Evolutionary conservation across 352 stramenopile genomes (phyloP), one percentile per base, ranked within the genome.

Genomic region (Halophytophthora polymorphica): DNA sequence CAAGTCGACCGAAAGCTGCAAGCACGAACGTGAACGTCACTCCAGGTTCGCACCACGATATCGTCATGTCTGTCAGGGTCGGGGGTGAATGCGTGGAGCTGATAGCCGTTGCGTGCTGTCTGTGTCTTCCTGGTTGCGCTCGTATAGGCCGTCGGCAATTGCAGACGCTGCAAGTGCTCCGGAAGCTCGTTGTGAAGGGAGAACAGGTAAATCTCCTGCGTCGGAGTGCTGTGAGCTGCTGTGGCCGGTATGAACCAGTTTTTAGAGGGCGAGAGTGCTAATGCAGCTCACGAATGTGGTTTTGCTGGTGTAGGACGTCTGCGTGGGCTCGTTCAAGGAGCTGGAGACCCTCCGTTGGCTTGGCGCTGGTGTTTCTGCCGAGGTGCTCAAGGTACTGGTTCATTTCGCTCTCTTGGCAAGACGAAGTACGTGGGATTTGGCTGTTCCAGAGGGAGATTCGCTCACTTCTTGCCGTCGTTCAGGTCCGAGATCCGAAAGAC

Each of bases 351-450:
- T 88, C 25, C 56, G 56, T 3, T 89, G 72, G 70, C 69, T 94
- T 29, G 83, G 83, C 18, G 54, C 73, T 41, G 83, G 83, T 0
- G 65, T 90, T 3, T 88, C 80, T 18, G 80, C 77, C 0, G 77
- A 94, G 45, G 83, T 92, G 13, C 72, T 70, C 33, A 86, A 91
- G 64, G 76, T 85, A 62, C 18, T 25, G 10, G 2, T n/a, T 3
- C 6, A 6, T 8, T 45, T 37, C 36, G 23, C 1, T 45, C 28
- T 31, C 5, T 46, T 33, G 33, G 7, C 15, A 17, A 21, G n/a
- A 2, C 6, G 6, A 56, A 28, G 23, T 19, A 28, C n/a, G 23
- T 22, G 22, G n/a, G n/a, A n/a, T n/a, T n/a, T n/a, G n/a, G n/a
- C n/a, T n/a, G n/a, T n/a, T n/a, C n/a, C n/a, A 2, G 37, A 44